These are phyloP conservation scores for Ophiostoma tasmaniense DNA, from an alignment of 2,329 filamentous ascomycete species.

Conservation along the genomic window DNA sequence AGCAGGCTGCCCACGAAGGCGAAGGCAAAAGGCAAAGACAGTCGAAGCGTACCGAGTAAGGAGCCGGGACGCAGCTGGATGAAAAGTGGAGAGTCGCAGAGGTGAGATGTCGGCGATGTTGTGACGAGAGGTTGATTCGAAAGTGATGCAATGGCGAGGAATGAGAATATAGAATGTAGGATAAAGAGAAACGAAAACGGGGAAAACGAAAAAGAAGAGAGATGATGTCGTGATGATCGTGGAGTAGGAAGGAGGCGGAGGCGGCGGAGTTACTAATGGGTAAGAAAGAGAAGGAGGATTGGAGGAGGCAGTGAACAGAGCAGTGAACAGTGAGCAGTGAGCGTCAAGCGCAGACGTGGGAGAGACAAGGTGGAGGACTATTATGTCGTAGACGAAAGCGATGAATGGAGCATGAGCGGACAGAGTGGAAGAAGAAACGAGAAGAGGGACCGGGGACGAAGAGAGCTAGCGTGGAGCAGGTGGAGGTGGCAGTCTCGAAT, in stretches of 20 bases:
- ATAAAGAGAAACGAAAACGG: not conserved
- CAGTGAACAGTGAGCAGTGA: not conserved
- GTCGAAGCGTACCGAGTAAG: not conserved
- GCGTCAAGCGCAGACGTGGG: not conserved
- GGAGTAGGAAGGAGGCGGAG: constrained; percentile 1
- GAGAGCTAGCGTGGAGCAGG: not conserved
- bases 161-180: not conserved
- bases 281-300: not conserved
- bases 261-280: not conserved
- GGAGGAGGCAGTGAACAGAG: not conserved
- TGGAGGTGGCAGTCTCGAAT: not conserved
- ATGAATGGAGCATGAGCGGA: not conserved
- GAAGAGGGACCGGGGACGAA: not conserved
- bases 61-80: not conserved
- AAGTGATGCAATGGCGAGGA: not conserved
- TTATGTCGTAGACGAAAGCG: constrained; percentile 2
- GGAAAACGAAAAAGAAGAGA: not conserved
- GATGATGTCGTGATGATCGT: not conserved
- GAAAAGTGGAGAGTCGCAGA: constrained; percentile 4
- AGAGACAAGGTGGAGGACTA: not conserved
- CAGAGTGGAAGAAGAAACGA: not conserved
- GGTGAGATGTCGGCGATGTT: not conserved
- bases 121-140: not conserved
- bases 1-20: not conserved
- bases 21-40: too few relatives aligned